Evolutionary conservation across 1,284 basidiomycete species (phyloP), one percentile per base, ranked within the genome.

Genomic region (Pisolithus thermaeus): DNA sequence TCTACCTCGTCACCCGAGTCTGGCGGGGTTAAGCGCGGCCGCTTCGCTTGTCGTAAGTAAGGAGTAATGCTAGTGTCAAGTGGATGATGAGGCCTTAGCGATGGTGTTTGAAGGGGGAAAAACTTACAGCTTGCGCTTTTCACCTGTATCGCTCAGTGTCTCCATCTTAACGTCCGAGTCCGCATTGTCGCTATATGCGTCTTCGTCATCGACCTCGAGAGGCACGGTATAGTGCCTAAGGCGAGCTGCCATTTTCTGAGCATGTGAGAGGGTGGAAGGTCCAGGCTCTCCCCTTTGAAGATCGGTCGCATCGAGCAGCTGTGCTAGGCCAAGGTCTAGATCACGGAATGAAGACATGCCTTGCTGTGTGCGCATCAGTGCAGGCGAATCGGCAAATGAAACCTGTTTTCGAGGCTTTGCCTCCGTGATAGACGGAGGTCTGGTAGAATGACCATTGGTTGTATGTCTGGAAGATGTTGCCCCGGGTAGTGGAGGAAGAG

Each of bases 351-450:
- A 56, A 2, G 73, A 63, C 91, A 96, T 96, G 25, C 83, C 80
- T 54, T 84, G 77, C 0, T 83, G 73, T 0, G 88, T 91, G n/a
- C 94, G 84, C 9, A 84, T 66, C 30, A 96, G 78, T 0, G 92
- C 91, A 4, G 81, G 79, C 39, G 75, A 76, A 28, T 90, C 87
- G 2, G 70, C 68, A 55, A 90, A 88, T 1, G 76, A 67, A 0
- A 73, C 61, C 58, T 82, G 70, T 54, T 61, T 62, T 20, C 49
- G 46, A 36, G 28, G 44, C 47, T 30, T 51, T 36, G 32, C 20
- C 9, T 20, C 22, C 36, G 43, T 18, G 6, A 25, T 35, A n/a
- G 32, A 46, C n/a, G 37, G 16, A 4, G 8, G 14, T 14, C 41
- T 30, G 22, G n/a, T 39, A 16, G 37, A 41, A 23, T 23, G 35